A percentile compares a stretch with the other conserved stretches of the same genome.
Evolutionary conservation across 805 yeast genomes (phyloP).

Genomic region (Saturnispora quitensis): DNA sequence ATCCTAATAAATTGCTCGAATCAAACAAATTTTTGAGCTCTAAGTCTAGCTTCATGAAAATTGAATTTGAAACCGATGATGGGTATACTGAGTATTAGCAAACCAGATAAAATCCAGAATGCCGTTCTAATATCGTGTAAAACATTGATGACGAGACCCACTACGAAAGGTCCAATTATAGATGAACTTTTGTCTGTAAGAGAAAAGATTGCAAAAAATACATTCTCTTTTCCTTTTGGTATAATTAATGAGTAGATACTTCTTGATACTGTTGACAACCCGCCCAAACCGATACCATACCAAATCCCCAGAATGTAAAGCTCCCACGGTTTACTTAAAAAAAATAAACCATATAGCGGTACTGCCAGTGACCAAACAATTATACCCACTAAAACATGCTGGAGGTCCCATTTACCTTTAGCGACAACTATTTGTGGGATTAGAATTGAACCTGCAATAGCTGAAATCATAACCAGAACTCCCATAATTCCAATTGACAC

Average conservation of each 20-base stretch:
- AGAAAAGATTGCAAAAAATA: slow-evolving; percentile 66
- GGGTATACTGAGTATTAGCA: slow-evolving; percentile 49
- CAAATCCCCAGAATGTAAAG: slow-evolving; percentile 62
- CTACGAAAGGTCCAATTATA: slow-evolving; percentile 60
- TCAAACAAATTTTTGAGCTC: background rate
- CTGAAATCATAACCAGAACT: slow-evolving; percentile 54
- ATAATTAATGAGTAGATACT: slow-evolving; percentile 60
- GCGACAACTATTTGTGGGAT: slow-evolving; percentile 40
- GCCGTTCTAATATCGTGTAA: slow-evolving; percentile 70
- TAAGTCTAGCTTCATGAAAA: slow-evolving; percentile 46
- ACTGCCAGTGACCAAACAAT: slow-evolving; percentile 56
- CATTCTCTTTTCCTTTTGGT: slow-evolving; percentile 67
- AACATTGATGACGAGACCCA: slow-evolving; percentile 63
- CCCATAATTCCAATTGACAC: slow-evolving; percentile 58
- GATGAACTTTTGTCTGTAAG: slow-evolving; percentile 78
- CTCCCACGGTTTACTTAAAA: slow-evolving; percentile 55
- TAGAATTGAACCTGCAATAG: slow-evolving; percentile 55
- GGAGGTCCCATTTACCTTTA: slow-evolving; percentile 34
- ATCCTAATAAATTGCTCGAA: background rate
- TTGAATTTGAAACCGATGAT: slow-evolving; percentile 42
- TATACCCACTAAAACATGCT: slow-evolving; percentile 40
- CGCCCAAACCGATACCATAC: slow-evolving; percentile 73
- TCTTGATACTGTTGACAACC: slow-evolving; percentile 59
- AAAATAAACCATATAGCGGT: slow-evolving; percentile 64
- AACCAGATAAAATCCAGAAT: slow-evolving; percentile 50